A percentile compares a stretch with the other conserved stretches of the same genome.
Conservation (phyloP, 768 basidiomycete genomes). For the Astraeus odoratus region DNA sequence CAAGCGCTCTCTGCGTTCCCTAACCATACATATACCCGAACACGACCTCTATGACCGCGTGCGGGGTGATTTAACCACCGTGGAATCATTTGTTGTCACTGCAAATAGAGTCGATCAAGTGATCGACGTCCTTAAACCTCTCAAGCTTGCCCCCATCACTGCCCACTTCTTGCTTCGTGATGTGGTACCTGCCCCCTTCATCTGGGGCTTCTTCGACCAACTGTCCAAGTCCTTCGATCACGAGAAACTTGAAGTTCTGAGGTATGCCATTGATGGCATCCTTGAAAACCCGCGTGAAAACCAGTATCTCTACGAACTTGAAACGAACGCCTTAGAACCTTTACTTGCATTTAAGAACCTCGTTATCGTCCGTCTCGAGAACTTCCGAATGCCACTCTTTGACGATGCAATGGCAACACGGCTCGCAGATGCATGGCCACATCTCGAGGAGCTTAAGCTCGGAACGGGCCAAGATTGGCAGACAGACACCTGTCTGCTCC, state of each 20-base stretch:
- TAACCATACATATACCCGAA: not conserved
- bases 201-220: not conserved
- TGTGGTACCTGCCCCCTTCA: not conserved
- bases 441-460: conserved; percentile 2
- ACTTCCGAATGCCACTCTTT: not conserved
- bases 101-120: not conserved
- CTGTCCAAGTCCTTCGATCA: not conserved
- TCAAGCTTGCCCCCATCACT: conserved; percentile 1
- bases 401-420: not conserved
- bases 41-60: not conserved
- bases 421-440: conserved; percentile 2
- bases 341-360: conserved; percentile 5
- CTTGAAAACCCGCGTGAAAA: not conserved
- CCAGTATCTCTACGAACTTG: not conserved
- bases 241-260: not conserved
- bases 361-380: not conserved
- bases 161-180: not conserved
- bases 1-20: not conserved
- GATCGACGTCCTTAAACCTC: not conserved
- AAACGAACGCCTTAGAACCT: not conserved
- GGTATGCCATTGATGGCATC: not conserved
- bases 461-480: conserved; percentile 1
- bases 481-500: not conserved
- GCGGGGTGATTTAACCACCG: not conserved
- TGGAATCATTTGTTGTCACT: not conserved